Evolutionary conservation across 495 filamentous ascomycete species (phyloP), one percentile per base, ranked within the genome.

Genomic region (Xylaria acuta): DNA sequence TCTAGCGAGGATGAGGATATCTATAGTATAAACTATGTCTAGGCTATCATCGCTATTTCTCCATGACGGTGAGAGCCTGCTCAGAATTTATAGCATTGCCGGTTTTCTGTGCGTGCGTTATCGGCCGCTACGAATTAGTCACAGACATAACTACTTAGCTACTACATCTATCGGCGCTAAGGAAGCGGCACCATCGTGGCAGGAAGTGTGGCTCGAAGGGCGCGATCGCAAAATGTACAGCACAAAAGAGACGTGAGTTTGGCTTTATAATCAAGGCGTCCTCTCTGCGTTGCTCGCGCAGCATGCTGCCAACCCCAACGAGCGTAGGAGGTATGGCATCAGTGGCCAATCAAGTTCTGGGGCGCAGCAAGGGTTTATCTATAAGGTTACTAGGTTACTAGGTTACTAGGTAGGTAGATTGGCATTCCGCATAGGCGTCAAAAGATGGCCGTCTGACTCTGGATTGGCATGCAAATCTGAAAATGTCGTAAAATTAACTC

Each of bases 121-220:
- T 67, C 64, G 64, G 64, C 16, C 18, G 30, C 18, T 30, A 1
- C 7, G 45, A 2, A 53, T 67, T 67, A 53, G 32, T 67, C 64
- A 67, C 45, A 45, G 9, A 20, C 7, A 49, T 47, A 7, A 2
- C 27, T 65, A 30, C 20, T 4, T 18, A 36, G 3, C 30, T 11
- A 27, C 11, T 30, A 41, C 3, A 41, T 25, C 36, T 25, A 5
- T 11, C 14, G 34, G 11, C 36, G n/a, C n/a, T 12, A 16, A 40
- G n/a, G 22, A 34, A 41, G n/a, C 27, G 5, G 27, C 16, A 2
- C 12, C 27, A 6, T 59, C 30, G 32, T 22, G 34, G n/a, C 18
- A 38, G 60, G 38, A 64, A 45, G 60, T 22, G 63, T 27, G 63
- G n/a, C 41, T 36, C 20, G 45, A 51, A 64, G 64, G 45, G 64